Percentiles rank a stretch among this genome's conserved stretches.
Conservation (phyloP, 805 yeast genomes). For the Monosporozyma siamensis region DNA sequence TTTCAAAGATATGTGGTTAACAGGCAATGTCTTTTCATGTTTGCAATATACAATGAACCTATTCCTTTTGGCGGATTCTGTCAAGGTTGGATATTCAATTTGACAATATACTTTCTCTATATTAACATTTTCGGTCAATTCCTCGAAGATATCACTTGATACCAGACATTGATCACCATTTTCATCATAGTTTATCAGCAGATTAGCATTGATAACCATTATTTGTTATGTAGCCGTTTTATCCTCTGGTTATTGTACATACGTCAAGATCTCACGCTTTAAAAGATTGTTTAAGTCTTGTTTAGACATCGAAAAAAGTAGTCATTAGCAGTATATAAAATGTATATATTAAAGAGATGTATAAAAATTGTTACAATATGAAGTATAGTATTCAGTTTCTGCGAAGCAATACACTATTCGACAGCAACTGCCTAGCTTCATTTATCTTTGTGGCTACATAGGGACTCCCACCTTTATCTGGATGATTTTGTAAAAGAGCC, state of each 20-base stretch:
- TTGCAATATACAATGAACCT: conserved; percentile 1
- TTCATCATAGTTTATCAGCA: conserved; percentile 3
- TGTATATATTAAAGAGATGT: no score
- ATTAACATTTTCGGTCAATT: no score
- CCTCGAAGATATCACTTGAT: conserved; percentile 6
- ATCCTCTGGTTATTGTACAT: no score
- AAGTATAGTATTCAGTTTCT: conserved; percentile 5
- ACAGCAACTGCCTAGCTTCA: conserved; percentile 76
- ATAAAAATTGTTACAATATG: no score
- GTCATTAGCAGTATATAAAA: background rate
- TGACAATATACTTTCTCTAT: background rate
- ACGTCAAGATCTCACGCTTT: no score
- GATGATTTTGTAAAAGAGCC: conserved; percentile 84
- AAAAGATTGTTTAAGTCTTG: no score
- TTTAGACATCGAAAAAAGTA: background rate
- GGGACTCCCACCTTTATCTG: conserved; percentile 90
- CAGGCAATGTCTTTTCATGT: background rate
- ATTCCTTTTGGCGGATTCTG: background rate
- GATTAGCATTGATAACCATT: background rate
- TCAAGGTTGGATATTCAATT: background rate
- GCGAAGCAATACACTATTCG: conserved; percentile 16
- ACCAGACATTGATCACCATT: conserved; percentile 6
- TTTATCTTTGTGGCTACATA: conserved; percentile 84
- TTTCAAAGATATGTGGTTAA: background rate
- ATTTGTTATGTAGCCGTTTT: background rate